These are phyloP conservation scores for Saccharomyces cerevisiae DNA, from an alignment of 805 yeast species.

Conservation along the genomic window DNA sequence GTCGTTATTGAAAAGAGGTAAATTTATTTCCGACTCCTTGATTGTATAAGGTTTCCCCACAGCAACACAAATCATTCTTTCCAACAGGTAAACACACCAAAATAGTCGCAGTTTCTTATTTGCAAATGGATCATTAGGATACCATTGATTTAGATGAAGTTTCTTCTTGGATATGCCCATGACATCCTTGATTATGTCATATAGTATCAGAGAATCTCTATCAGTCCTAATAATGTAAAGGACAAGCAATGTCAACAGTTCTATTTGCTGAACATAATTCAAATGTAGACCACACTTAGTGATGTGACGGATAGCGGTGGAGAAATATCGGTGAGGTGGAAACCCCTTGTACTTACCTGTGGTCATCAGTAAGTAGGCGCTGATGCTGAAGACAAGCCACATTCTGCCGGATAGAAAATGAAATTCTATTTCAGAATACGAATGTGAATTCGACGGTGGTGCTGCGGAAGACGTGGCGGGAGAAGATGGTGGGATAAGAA, in stretches of 20 bases:
- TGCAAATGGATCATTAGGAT: constrained; percentile 17
- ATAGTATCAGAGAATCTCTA: constrained; percentile 46
- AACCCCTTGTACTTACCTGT: constrained; percentile 51
- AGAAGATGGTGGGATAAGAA: constrained; percentile 2
- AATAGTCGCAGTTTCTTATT: constrained; percentile 45
- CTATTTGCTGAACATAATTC: constrained; percentile 40
- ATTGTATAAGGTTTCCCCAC: constrained; percentile 51
- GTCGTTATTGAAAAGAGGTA: constrained; percentile 44
- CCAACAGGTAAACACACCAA: constrained; percentile 58
- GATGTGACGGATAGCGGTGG: constrained; percentile 51
- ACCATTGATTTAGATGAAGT: constrained; percentile 22
- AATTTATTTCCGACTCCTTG: constrained; percentile 41
- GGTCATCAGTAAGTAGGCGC: constrained; percentile 45
- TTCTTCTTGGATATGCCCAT: constrained; percentile 36
- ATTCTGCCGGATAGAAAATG: constrained; percentile 48
- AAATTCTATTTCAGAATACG: constrained; percentile 30
- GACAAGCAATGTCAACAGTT: constrained; percentile 44
- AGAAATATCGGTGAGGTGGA: constrained; percentile 47
- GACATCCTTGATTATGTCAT: constrained; percentile 46
- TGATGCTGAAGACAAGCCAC: constrained; percentile 47
- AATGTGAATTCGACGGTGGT: constrained; percentile 16
- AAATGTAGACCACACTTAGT: constrained; percentile 37
- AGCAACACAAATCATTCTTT: constrained; percentile 53
- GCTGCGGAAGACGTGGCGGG: neutral
- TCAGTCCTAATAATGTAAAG: constrained; percentile 54